A percentile compares a stretch with the other conserved stretches of the same genome.
Conservation (phyloP, 306 rosid genomes). For the Quercus engelmannii region DNA sequence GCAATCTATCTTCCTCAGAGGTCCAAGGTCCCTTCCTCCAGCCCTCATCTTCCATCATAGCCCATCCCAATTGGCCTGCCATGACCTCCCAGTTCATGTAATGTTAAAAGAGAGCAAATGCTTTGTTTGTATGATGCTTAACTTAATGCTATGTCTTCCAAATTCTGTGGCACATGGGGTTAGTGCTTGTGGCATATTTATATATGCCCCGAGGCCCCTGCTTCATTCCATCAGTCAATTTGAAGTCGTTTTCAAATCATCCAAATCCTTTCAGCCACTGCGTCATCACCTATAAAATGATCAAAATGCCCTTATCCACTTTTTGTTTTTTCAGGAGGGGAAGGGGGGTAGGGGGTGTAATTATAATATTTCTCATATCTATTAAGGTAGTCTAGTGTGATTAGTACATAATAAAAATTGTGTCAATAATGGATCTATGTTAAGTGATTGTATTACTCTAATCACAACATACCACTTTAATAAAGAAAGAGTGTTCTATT, state of each 20-base stretch:
- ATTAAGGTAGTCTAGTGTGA: no score
- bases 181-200: slow-evolving; percentile 41
- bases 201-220: slow-evolving; percentile 21
- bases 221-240: slow-evolving; percentile 24
- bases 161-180: slow-evolving; percentile 29
- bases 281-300: slow-evolving; percentile 1
- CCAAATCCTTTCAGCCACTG: slow-evolving; percentile 20
- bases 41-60: slow-evolving; percentile 56
- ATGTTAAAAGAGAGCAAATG: not conserved
- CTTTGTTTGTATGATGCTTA: not conserved
- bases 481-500: no score
- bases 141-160: slow-evolving; percentile 23
- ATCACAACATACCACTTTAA: no score
- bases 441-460: no score
- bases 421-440: no score
- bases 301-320: slow-evolving; percentile 5
- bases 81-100: slow-evolving; percentile 57
- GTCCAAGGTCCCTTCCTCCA: slow-evolving; percentile 99
- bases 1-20: slow-evolving; percentile 82
- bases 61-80: slow-evolving; percentile 67
- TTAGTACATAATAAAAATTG: no score
- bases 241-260: slow-evolving; percentile 44
- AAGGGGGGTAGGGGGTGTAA: no score
- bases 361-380: no score
- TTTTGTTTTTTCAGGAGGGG: not conserved